These are phyloP conservation scores for Orobanche coerulescens DNA, from an alignment of 257 asterid genomes.

Conservation along the genomic window DNA sequence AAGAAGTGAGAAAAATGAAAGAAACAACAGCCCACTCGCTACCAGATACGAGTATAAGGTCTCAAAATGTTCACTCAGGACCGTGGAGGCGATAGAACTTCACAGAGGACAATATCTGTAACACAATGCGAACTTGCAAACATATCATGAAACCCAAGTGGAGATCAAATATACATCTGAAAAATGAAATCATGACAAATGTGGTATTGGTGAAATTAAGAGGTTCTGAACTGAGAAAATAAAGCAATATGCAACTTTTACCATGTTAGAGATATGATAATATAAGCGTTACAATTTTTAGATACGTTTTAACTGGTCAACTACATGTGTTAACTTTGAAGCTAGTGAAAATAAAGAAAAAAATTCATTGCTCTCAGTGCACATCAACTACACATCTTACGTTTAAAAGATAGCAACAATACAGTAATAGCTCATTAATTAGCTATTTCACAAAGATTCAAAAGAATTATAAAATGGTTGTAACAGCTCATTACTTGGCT, in stretches of 20 bases:
- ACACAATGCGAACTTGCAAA: neutral
- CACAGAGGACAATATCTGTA: neutral
- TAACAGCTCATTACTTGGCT: no score
- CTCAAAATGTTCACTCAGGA: neutral
- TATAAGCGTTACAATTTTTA: neutral
- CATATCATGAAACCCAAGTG: neutral
- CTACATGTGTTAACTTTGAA: neutral
- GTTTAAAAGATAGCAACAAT: neutral
- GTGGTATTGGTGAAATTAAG: neutral
- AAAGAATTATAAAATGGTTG: neutral
- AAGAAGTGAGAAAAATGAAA: neutral
- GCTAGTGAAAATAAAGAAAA: neutral
- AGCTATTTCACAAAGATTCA: neutral
- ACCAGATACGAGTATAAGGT: neutral
- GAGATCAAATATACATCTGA: neutral
- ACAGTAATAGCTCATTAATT: conserved; percentile 1
- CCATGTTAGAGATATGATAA: neutral
- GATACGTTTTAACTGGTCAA: neutral
- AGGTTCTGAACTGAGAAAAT: neutral
- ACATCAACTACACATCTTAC: neutral
- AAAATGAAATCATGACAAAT: neutral
- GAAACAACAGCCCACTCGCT: neutral
- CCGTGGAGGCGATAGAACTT: neutral
- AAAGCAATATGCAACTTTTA: neutral
- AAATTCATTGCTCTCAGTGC: neutral